phyloP scores from a whole-genome alignment of 2,329 filamentous ascomycete genomes.

The Graphilbum ipis-grandicollis region DNA sequence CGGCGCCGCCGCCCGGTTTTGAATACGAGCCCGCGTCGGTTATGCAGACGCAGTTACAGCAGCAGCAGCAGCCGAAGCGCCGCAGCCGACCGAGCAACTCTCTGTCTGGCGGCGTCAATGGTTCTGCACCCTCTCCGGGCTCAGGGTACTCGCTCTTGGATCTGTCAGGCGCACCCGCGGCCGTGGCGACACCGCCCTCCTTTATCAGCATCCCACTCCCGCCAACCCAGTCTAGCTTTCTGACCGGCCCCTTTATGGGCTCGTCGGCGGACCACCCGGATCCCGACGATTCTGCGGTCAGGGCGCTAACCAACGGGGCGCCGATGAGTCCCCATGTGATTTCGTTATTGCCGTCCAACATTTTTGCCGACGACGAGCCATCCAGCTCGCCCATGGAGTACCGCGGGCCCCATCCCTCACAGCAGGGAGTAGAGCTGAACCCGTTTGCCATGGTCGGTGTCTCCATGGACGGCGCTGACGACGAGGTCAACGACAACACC shows the following conservation, averaged over 20 bases:
- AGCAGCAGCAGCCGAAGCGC: conserved; percentile 24
- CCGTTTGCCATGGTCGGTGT: conserved; percentile 10
- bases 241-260: conserved; percentile 34
- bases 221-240: conserved; percentile 27
- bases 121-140: conserved; percentile 21
- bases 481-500: conserved; percentile 1
- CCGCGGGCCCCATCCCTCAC: conserved; percentile 16
- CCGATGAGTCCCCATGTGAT: conserved; percentile 65
- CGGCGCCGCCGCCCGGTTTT: conserved; percentile 16
- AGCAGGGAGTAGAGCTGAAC: not conserved
- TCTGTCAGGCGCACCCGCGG: conserved; percentile 6
- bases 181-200: conserved; percentile 18
- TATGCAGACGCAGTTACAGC: too few species aligned
- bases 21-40: conserved; percentile 29
- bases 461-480: not conserved
- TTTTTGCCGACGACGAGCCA: conserved; percentile 40
- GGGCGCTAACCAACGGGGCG: conserved; percentile 42
- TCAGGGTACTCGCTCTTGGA: conserved; percentile 23
- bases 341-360: conserved; percentile 51
- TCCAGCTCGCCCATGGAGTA: conserved; percentile 21
- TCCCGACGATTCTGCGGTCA: conserved; percentile 45
- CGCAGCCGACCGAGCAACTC: conserved; percentile 31
- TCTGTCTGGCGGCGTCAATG: conserved; percentile 24
- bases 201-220: conserved; percentile 3
- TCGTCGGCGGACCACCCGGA: conserved; percentile 23